Conservation (phyloP, 208 protist species). For the Crithidia fasciculata region DNA sequence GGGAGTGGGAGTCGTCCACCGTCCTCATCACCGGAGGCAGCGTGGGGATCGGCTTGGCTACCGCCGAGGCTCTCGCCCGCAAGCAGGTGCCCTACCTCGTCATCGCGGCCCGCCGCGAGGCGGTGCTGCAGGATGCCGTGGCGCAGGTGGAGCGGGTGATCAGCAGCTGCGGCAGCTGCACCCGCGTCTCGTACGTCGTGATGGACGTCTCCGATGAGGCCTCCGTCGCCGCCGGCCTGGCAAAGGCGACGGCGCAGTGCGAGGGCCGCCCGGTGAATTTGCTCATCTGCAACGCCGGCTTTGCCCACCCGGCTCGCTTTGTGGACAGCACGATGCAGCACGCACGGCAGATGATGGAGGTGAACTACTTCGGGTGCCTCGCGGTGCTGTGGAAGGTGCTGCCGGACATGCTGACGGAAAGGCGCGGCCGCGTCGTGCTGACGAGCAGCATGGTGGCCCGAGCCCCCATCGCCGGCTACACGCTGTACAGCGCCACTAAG, state of each 20-base stretch:
- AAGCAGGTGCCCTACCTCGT: constrained; percentile 60
- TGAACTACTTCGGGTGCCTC: constrained; percentile 92
- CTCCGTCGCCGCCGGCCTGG: constrained; percentile 52
- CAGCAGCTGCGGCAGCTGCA: constrained; percentile 36
- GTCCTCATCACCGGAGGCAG: constrained; percentile 89
- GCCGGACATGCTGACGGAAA: constrained; percentile 67
- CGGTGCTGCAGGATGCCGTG: constrained; percentile 58
- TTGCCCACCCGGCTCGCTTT: constrained; percentile 83
- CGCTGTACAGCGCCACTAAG: constrained; percentile 87
- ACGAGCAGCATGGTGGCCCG: constrained; percentile 78
- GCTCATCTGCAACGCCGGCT: constrained; percentile 87
- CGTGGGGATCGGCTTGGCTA: constrained; percentile 83
- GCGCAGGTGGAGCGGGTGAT: constrained; percentile 37
- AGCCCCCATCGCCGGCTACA: constrained; percentile 85
- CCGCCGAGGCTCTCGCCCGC: constrained; percentile 59
- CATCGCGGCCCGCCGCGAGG: constrained; percentile 74
- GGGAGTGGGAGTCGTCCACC: constrained; percentile 53
- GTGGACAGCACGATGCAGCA: constrained; percentile 64
- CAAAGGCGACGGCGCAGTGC: constrained; percentile 29
- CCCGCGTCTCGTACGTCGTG: constrained; percentile 64
- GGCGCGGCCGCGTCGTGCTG: constrained; percentile 78
- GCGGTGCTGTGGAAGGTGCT: constrained; percentile 69
- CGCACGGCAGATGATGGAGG: constrained; percentile 78
- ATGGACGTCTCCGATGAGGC: constrained; percentile 81
- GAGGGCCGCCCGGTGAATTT: constrained; percentile 59